A percentile compares a stretch with the other conserved stretches of the same genome.
phyloP scores from a whole-genome alignment of 495 filamentous ascomycete genomes.

The Hypoxylon lienhwacheense region DNA sequence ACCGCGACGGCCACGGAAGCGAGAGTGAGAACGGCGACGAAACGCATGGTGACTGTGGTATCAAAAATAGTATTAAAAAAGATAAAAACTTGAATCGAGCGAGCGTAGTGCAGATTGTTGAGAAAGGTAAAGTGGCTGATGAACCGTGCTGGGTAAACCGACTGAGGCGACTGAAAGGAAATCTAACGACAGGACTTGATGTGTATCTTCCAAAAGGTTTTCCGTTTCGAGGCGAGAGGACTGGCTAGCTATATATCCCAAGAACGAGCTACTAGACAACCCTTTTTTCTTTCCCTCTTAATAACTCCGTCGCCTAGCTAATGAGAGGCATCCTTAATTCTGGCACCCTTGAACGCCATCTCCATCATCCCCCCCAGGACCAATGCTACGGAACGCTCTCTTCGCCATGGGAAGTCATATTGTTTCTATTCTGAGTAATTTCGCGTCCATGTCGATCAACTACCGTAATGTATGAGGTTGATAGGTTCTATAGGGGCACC shows the following conservation, averaged over 20 bases:
- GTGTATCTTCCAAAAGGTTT: conserved; percentile 8
- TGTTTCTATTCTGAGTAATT: conserved; percentile 33
- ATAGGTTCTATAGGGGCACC: conserved; percentile 10
- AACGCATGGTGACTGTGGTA: conserved; percentile 21
- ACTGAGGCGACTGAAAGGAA: conserved; percentile 9
- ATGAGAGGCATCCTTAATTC: conserved; percentile 4
- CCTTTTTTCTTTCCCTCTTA: conserved; percentile 5
- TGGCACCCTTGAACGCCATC: conserved; percentile 4
- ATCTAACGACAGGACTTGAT: conserved; percentile 15
- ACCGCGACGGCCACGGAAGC: conserved; percentile 26
- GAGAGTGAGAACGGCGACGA: conserved; percentile 25
- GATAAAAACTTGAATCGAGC: conserved; percentile 11
- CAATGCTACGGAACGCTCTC: conserved; percentile 3
- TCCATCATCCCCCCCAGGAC: neutral
- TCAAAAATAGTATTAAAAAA: conserved; percentile 5
- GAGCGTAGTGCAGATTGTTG: conserved; percentile 19
- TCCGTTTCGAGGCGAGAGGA: neutral
- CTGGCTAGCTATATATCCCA: conserved; percentile 8
- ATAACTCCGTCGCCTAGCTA: conserved; percentile 8
- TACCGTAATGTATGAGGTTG: conserved; percentile 14
- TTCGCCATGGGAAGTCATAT: conserved; percentile 11
- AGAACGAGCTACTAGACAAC: neutral
- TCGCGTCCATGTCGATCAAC: conserved; percentile 23
- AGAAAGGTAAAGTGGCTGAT: too few species aligned
- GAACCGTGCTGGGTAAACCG: conserved; percentile 18